phyloP scores from a whole-genome alignment of 2,329 filamentous ascomycete species.

The Basipetospora chlamydospora region DNA sequence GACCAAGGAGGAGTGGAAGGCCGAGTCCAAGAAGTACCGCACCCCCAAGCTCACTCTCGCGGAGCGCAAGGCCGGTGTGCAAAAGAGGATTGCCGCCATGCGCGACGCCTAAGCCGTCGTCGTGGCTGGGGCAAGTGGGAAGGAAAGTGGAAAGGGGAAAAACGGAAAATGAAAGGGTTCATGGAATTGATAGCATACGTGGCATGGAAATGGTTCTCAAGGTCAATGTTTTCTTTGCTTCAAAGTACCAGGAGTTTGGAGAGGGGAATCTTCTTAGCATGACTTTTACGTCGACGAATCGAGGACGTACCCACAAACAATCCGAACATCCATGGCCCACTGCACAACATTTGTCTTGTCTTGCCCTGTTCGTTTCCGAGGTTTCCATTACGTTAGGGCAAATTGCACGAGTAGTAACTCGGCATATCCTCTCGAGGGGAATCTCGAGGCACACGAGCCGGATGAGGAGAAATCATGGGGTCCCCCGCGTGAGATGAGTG shows the following conservation, averaged over 20 bases:
- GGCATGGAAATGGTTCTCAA: conserved; percentile 4
- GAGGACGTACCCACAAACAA: conserved; percentile 2
- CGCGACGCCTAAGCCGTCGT: conserved; percentile 30
- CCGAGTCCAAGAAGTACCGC: conserved; percentile 83
- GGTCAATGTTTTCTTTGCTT: conserved; percentile 2
- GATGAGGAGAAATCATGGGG: too few relatives aligned
- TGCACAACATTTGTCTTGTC: background rate
- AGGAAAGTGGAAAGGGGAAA: background rate
- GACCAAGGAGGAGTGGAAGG: conserved; percentile 94
- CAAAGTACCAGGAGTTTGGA: conserved; percentile 4
- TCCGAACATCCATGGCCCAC: conserved; percentile 2
- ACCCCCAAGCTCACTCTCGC: conserved; percentile 64
- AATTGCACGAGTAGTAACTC: too few relatives aligned
- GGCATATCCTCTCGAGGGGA: too few relatives aligned
- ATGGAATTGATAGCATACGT: too few relatives aligned
- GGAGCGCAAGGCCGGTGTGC: conserved; percentile 69
- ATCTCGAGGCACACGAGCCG: too few relatives aligned
- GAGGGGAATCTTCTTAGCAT: conserved; percentile 5
- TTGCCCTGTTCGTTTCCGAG: background rate
- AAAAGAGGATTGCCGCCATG: conserved; percentile 83
- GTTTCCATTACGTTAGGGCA: too few relatives aligned
- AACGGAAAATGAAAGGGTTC: too few relatives aligned
- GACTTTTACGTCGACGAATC: conserved; percentile 6
- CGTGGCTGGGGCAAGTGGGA: background rate
- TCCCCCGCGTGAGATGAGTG: too few relatives aligned